Conservation (phyloP, 2,329 filamentous ascomycete genomes). For the Onygena corvina region DNA sequence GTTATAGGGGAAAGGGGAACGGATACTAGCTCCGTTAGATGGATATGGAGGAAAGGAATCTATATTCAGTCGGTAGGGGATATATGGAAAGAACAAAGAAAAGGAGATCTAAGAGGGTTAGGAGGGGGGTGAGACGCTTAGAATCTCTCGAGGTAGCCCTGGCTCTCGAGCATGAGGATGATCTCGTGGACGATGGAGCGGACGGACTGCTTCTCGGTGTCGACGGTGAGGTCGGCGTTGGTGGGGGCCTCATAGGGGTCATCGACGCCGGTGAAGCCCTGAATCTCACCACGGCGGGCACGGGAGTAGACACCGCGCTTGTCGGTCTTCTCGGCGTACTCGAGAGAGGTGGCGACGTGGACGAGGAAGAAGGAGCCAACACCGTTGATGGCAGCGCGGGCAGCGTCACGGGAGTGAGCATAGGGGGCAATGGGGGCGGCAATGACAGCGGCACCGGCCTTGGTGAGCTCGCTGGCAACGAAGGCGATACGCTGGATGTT, state of each 20-base stretch:
- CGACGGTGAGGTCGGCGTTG: constrained; percentile 74
- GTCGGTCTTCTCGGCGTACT: constrained; percentile 90
- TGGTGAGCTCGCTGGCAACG: constrained; percentile 87
- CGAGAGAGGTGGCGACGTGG: constrained; percentile 85
- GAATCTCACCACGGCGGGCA: constrained; percentile 80
- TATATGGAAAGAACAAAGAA: background rate
- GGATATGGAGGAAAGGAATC: background rate
- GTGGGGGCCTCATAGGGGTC: constrained; percentile 83
- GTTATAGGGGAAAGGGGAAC: background rate
- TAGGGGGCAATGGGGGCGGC: constrained; percentile 93
- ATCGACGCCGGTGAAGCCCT: constrained; percentile 96
- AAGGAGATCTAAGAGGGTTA: background rate
- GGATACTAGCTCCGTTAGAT: constrained; percentile 1
- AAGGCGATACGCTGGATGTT: constrained; percentile 96
- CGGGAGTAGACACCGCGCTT: constrained; percentile 78
- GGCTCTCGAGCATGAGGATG: constrained; percentile 76
- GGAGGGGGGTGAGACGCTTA: constrained; percentile 20
- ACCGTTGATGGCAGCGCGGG: constrained; percentile 66
- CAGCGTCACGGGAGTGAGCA: constrained; percentile 61
- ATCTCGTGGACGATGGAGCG: constrained; percentile 95
- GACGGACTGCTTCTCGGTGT: constrained; percentile 75
- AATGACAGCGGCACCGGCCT: constrained; percentile 86
- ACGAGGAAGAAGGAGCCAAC: constrained; percentile 91
- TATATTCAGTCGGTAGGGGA: background rate
- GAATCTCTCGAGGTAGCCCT: constrained; percentile 67